Evolutionary conservation across 2,329 filamentous ascomycete species (phyloP).

Genomic region (Parasarocladium wereldwijsianum): DNA sequence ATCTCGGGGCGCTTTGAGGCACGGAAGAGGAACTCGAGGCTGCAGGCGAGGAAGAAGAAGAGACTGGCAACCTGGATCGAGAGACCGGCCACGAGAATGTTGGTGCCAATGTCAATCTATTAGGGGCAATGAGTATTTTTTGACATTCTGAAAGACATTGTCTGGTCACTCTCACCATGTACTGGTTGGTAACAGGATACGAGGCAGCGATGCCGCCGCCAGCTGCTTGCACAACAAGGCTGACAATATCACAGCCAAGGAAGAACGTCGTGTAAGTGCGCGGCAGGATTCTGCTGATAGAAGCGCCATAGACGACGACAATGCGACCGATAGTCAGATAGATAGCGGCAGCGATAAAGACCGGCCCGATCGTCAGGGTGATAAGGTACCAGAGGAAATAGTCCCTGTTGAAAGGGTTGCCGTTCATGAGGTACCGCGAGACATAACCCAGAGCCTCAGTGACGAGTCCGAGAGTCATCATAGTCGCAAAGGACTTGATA

Average conservation of each 20-base stretch:
- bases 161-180: conserved; percentile 1
- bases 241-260: conserved; percentile 33
- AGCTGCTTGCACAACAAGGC: conserved; percentile 32
- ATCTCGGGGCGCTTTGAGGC: conserved; percentile 4
- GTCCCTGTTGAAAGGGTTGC: conserved; percentile 35
- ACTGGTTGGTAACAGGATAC: conserved; percentile 3
- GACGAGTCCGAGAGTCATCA: conserved; percentile 10
- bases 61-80: conserved; percentile 31
- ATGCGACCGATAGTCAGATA: conserved; percentile 12
- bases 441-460: conserved; percentile 11
- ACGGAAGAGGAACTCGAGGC: conserved; percentile 8
- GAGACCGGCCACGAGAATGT: conserved; percentile 41
- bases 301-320: conserved; percentile 7
- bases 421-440: conserved; percentile 8
- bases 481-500: conserved; percentile 9
- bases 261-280: conserved; percentile 17
- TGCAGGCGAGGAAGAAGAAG: conserved; percentile 23
- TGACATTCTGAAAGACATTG: not conserved
- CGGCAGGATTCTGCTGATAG: conserved; percentile 5
- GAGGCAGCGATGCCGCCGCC: conserved; percentile 28
- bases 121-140: not conserved
- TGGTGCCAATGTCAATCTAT: conserved; percentile 24
- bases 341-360: conserved; percentile 11
- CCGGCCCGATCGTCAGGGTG: conserved; percentile 12
- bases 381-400: conserved; percentile 28